Conservation (phyloP, 2,329 filamentous ascomycete species). For the Sclerotinia minor region DNA sequence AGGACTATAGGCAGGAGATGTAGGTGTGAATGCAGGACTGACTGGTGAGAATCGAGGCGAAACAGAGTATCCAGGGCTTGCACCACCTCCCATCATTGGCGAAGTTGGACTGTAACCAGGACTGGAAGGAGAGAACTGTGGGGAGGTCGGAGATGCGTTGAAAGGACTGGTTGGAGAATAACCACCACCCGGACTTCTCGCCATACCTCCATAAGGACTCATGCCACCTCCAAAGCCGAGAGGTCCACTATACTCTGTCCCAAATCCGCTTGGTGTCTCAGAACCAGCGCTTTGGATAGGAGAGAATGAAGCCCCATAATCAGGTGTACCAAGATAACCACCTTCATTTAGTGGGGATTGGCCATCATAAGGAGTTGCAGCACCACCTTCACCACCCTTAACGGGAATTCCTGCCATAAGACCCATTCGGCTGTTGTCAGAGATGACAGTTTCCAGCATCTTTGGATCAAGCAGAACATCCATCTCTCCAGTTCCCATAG, state of each 20-base stretch:
- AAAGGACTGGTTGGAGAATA: slow-evolving; percentile 70
- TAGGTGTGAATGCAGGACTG: slow-evolving; percentile 45
- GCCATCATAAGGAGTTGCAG: slow-evolving; percentile 91
- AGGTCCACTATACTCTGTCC: slow-evolving; percentile 56
- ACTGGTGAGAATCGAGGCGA: slow-evolving; percentile 61
- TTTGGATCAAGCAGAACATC: slow-evolving; percentile 90
- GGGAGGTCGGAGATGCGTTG: slow-evolving; percentile 52
- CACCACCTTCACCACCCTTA: slow-evolving; percentile 76
- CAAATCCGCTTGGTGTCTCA: slow-evolving; percentile 66
- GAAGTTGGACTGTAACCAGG: slow-evolving; percentile 51
- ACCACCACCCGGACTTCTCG: slow-evolving; percentile 62
- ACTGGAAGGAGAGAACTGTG: slow-evolving; percentile 42
- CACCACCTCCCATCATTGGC: slow-evolving; percentile 53
- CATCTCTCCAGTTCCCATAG: slow-evolving; percentile 95
- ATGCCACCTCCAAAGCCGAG: slow-evolving; percentile 51
- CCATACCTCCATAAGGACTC: slow-evolving; percentile 62
- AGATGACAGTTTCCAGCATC: slow-evolving; percentile 93
- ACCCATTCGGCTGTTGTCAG: slow-evolving; percentile 84
- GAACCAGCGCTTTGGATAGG: slow-evolving; percentile 76
- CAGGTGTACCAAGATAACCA: slow-evolving; percentile 63
- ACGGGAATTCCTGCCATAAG: slow-evolving; percentile 77
- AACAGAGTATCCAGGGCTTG: slow-evolving; percentile 53
- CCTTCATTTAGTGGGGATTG: slow-evolving; percentile 76
- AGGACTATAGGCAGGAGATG: slow-evolving; percentile 42
- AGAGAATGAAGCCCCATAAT: slow-evolving; percentile 66